Conservation (phyloP, 139 green algal genomes). For the Pseudopediastrum boryanum region DNA sequence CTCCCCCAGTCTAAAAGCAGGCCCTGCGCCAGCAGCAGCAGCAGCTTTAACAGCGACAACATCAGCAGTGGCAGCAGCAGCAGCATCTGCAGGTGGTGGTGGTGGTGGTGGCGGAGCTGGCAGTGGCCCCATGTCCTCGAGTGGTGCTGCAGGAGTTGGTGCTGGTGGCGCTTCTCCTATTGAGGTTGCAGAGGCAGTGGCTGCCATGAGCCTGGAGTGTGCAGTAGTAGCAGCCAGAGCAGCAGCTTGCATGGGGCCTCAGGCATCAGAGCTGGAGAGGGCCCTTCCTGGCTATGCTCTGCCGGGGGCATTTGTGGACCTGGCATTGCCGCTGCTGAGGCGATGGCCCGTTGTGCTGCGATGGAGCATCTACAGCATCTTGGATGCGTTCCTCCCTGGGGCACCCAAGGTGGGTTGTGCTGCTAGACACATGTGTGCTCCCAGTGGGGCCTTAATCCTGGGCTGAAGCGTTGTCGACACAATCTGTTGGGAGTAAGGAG, state of each 20-base stretch:
- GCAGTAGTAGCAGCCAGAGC: constrained; percentile 15
- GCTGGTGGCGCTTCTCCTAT: not conserved
- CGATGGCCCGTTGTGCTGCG: not conserved
- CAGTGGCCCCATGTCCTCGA: too few relatives aligned
- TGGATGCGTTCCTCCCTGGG: constrained; percentile 17
- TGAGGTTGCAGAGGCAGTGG: not conserved
- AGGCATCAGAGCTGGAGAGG: not conserved
- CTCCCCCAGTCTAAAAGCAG: too few relatives aligned
- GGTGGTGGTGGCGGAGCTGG: not conserved
- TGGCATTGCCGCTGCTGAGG: constrained; percentile 5
- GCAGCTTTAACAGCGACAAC: too few relatives aligned
- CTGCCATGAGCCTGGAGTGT: constrained; percentile 18
- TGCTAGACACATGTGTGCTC: not conserved
- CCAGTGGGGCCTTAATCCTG: not conserved
- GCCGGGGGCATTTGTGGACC: constrained; percentile 8
- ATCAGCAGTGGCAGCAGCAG: not conserved
- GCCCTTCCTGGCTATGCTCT: constrained; percentile 20
- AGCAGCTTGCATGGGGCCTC: not conserved
- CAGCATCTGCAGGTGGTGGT: not conserved
- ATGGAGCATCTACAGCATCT: not conserved
- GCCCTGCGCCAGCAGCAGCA: too few relatives aligned
- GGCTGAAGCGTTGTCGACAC: not conserved
- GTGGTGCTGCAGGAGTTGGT: not conserved
- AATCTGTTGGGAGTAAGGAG: not conserved
- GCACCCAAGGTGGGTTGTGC: constrained; percentile 3